These are phyloP conservation scores for Phyllosticta paracitricarpa DNA, from an alignment of 2,329 filamentous ascomycete genomes.

Conservation along the genomic window DNA sequence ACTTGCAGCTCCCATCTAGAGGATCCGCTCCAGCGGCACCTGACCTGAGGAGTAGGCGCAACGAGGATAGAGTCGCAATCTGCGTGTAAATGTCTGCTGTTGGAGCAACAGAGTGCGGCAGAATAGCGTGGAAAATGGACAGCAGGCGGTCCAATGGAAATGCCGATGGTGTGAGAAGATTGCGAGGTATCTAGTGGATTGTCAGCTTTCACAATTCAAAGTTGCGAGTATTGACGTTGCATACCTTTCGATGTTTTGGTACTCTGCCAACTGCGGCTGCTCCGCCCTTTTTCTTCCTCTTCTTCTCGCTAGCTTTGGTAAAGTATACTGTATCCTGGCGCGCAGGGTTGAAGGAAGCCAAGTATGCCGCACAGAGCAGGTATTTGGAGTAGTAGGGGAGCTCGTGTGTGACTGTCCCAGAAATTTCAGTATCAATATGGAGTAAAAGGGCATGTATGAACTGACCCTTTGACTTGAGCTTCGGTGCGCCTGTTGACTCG, in stretches of 20 bases:
- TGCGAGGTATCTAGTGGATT: conserved; percentile 49
- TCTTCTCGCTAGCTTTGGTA: conserved; percentile 54
- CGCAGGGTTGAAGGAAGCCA: conserved; percentile 69
- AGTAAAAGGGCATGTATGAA: too few relatives aligned
- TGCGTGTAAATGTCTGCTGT: conserved; percentile 41
- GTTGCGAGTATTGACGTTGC: conserved; percentile 15
- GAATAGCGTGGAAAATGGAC: conserved; percentile 62
- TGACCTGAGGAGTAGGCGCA: conserved; percentile 55
- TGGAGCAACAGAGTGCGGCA: conserved; percentile 28
- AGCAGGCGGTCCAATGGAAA: conserved; percentile 72
- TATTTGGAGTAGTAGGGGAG: conserved; percentile 65
- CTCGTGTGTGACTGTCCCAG: conserved; percentile 28
- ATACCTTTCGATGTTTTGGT: conserved; percentile 27
- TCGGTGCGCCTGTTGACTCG: neutral
- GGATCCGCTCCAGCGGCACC: conserved; percentile 54
- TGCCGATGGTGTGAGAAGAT: conserved; percentile 64
- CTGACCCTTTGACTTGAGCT: conserved; percentile 1
- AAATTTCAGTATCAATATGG: neutral
- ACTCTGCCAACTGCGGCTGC: conserved; percentile 17
- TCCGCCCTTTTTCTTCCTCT: conserved; percentile 39
- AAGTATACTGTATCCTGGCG: conserved; percentile 67
- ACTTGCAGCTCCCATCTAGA: conserved; percentile 43
- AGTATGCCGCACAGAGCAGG: conserved; percentile 66
- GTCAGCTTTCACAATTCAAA: neutral
- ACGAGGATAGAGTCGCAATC: conserved; percentile 61